These are phyloP conservation scores for Arctium minus DNA, from an alignment of 129 eudicot genomes.

Conservation along the genomic window DNA sequence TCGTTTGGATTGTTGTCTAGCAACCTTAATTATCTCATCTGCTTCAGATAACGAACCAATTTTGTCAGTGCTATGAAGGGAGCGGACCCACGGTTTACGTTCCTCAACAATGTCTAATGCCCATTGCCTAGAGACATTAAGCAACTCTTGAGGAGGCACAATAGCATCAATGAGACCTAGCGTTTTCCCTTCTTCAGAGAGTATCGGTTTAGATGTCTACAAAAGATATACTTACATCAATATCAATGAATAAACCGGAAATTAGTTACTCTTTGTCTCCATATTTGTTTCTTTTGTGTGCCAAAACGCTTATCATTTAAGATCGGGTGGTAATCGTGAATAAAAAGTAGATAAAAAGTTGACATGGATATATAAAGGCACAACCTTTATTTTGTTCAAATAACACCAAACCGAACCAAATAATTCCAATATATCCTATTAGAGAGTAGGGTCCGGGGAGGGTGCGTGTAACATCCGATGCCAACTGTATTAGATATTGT, in stretches of 20 bases:
- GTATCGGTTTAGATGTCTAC: conserved; percentile 69
- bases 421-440: neutral
- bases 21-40: conserved; percentile 43
- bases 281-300: neutral
- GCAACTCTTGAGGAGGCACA: conserved; percentile 59
- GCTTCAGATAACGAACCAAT: conserved; percentile 74
- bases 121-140: conserved; percentile 67
- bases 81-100: conserved; percentile 74
- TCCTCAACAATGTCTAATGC: conserved; percentile 71
- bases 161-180: conserved; percentile 83
- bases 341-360: neutral
- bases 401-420: neutral
- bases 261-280: neutral
- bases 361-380: neutral
- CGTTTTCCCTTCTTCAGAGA: conserved; percentile 76
- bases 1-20: conserved; percentile 59
- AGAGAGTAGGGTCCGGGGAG: neutral
- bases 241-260: neutral
- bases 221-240: neutral
- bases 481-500: too few species aligned
- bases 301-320: neutral
- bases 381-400: neutral
- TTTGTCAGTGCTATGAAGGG: conserved; percentile 71
- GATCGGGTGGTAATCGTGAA: neutral
- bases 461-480: neutral